Conservation (phyloP, 371 early-diverging fungal genomes). For the Mortierella sp. region DNA sequence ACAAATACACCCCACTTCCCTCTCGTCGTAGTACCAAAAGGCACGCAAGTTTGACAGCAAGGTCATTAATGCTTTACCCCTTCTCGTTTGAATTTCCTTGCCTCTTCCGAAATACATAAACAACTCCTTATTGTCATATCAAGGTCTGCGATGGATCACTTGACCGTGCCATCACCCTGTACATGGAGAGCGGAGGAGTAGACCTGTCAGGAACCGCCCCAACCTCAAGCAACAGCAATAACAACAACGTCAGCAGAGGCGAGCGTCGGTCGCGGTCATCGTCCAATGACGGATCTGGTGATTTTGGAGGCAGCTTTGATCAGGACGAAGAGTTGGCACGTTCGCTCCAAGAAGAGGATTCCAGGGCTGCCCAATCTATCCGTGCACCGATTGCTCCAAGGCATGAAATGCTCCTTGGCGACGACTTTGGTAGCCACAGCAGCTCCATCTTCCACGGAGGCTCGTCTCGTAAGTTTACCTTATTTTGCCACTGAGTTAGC, state of each 20-base stretch:
- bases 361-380: constrained; percentile 59
- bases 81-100: background rate
- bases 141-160: constrained; percentile 62
- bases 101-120: constrained; percentile 1
- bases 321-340: constrained; percentile 69
- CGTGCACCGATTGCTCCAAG: constrained; percentile 86
- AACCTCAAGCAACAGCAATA: constrained; percentile 18
- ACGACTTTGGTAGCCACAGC: constrained; percentile 41
- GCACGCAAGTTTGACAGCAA: background rate
- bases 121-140: background rate
- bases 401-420: constrained; percentile 79
- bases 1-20: background rate
- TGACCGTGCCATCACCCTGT: constrained; percentile 75
- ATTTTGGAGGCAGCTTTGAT: constrained; percentile 36
- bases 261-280: constrained; percentile 34
- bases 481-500: background rate
- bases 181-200: constrained; percentile 72
- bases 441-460: constrained; percentile 25
- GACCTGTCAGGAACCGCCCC: constrained; percentile 54
- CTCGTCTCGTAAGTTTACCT: constrained; percentile 34
- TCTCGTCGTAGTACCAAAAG: background rate
- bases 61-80: background rate
- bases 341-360: constrained; percentile 64
- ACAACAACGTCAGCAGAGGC: constrained; percentile 12
- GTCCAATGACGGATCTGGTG: constrained; percentile 33